A percentile compares a stretch with the other conserved stretches of the same genome.
Evolutionary conservation across 139 green algal species (phyloP).

Genomic region (Micractinium sp.): DNA sequence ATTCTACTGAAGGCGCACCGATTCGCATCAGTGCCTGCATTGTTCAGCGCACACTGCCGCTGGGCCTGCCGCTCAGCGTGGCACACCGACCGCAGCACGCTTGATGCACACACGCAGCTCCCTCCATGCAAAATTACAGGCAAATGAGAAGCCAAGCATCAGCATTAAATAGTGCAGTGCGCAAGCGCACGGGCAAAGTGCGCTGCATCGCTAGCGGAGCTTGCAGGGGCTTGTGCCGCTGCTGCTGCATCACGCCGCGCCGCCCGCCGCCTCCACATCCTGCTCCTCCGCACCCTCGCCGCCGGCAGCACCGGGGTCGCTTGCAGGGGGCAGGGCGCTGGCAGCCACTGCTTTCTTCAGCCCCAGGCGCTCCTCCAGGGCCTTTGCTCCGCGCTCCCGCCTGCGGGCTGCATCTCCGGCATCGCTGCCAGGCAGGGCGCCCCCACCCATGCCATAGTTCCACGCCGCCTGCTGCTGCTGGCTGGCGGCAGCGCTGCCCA

Average conservation of each 20-base stretch:
- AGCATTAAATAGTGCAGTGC: no score
- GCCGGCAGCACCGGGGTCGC: neutral
- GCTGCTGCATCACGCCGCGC: neutral
- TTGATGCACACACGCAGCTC: no score
- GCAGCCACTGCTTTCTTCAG: conserved; percentile 14
- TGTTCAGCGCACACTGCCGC: no score
- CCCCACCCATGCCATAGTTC: conserved; percentile 13
- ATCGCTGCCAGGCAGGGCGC: conserved; percentile 64
- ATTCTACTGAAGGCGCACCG: no score
- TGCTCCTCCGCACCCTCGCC: neutral
- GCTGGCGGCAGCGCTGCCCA: conserved; percentile 29
- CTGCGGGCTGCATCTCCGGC: conserved; percentile 69
- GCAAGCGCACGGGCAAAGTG: no score
- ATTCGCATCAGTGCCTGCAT: no score
- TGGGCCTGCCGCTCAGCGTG: no score
- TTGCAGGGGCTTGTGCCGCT: no score
- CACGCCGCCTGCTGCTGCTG: conserved; percentile 17
- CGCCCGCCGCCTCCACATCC: neutral
- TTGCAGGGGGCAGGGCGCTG: neutral
- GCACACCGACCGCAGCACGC: no score
- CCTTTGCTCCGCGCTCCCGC: conserved; percentile 79
- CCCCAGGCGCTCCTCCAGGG: conserved; percentile 77
- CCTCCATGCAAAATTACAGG: no score
- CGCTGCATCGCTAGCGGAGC: no score
- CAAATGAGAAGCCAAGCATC: no score